Conservation (phyloP, 495 filamentous ascomycete genomes). For the Aspergillus nanangensis region DNA sequence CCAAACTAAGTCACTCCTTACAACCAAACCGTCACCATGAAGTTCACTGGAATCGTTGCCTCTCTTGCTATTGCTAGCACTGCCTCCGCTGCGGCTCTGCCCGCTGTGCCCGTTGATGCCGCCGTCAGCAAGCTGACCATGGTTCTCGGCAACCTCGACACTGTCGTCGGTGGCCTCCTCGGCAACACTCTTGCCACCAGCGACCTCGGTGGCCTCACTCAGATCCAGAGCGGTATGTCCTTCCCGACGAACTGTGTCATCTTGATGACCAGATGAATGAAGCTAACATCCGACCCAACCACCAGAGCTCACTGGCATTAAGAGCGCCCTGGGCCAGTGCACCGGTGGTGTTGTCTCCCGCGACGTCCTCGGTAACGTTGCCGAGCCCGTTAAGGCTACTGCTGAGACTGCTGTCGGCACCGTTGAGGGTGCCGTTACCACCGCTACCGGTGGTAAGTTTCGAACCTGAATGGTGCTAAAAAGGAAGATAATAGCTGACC, state of each 20-base stretch:
- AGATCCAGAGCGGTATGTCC: constrained; percentile 9
- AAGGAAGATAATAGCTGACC: no score
- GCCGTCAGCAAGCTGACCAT: constrained; percentile 6
- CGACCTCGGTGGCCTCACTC: constrained; percentile 5
- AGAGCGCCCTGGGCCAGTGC: constrained; percentile 5
- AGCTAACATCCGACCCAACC: neutral
- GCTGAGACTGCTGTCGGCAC: constrained; percentile 9
- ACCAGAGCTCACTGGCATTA: constrained; percentile 3
- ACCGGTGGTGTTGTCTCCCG: constrained; percentile 4
- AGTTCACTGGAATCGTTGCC: constrained; percentile 33
- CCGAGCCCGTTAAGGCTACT: constrained; percentile 1
- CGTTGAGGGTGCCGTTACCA: neutral
- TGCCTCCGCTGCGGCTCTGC: constrained; percentile 20
- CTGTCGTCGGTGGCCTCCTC: constrained; percentile 3
- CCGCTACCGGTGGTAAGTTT: constrained; percentile 5
- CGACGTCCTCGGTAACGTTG: constrained; percentile 6
- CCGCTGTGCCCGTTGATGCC: constrained; percentile 7
- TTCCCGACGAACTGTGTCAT: neutral
- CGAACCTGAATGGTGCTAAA: no score
- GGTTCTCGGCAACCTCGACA: constrained; percentile 11
- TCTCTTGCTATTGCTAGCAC: constrained; percentile 21
- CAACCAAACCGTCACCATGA: constrained; percentile 25
- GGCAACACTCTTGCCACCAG: neutral
- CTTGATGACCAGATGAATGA: neutral
- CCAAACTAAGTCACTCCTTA: constrained; percentile 6